These are phyloP conservation scores for Podospora bellae-mahoneyi DNA, from an alignment of 495 filamentous ascomycete species.

Conservation along the genomic window DNA sequence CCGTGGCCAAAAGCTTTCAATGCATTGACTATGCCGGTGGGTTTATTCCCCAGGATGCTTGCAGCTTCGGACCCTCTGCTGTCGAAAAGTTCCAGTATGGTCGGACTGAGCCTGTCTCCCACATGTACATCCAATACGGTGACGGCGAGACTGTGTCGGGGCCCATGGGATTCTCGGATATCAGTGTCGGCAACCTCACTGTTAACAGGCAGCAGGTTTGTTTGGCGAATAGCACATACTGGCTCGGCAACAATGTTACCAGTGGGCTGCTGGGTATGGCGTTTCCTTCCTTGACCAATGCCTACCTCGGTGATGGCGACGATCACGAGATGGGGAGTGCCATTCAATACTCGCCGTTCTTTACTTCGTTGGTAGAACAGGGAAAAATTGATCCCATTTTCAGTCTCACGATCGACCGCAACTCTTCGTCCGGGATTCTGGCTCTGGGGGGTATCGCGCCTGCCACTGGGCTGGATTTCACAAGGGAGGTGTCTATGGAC, in stretches of 20 bases:
- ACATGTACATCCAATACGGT: slow-evolving; percentile 59
- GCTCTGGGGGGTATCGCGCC: slow-evolving; percentile 52
- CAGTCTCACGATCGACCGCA: slow-evolving; percentile 47
- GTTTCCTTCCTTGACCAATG: slow-evolving; percentile 54
- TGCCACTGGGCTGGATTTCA: slow-evolving; percentile 30
- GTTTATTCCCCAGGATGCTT: slow-evolving; percentile 24
- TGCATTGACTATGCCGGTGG: slow-evolving; percentile 31
- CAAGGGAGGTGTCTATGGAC: slow-evolving; percentile 32
- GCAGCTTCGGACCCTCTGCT: slow-evolving; percentile 30
- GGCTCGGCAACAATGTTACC: slow-evolving; percentile 47
- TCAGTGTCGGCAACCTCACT: slow-evolving; percentile 54
- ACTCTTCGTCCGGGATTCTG: slow-evolving; percentile 41
- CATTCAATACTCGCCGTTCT: slow-evolving; percentile 53
- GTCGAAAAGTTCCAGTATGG: slow-evolving; percentile 29
- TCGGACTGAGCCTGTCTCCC: slow-evolving; percentile 33
- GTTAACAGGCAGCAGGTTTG: slow-evolving; percentile 49
- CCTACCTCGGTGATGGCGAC: slow-evolving; percentile 32
- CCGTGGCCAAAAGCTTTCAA: slow-evolving; percentile 25
- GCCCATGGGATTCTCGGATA: slow-evolving; percentile 54
- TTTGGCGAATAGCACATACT: slow-evolving; percentile 37
- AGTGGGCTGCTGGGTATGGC: slow-evolving; percentile 61
- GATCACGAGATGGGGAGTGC: slow-evolving; percentile 33
- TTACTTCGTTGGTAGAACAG: slow-evolving; percentile 55
- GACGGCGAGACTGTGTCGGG: slow-evolving; percentile 57
- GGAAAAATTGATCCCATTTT: slow-evolving; percentile 55